These are phyloP conservation scores for Hypoxylon intermedium DNA, from an alignment of 495 filamentous ascomycete species.

Conservation along the genomic window DNA sequence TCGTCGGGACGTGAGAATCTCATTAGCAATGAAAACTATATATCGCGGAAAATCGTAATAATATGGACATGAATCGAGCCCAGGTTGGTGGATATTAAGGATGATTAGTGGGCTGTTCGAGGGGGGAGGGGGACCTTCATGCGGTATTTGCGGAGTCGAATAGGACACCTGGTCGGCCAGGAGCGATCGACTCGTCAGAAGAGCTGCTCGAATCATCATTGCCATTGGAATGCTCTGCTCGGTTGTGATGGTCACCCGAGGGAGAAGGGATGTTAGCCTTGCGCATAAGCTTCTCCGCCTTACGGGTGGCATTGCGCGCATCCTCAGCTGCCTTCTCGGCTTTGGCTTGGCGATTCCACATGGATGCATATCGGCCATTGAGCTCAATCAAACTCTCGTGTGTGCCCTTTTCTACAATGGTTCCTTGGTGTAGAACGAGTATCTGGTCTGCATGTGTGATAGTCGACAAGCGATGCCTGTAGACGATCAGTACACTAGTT, in stretches of 20 bases:
- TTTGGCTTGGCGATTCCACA: conserved; percentile 96
- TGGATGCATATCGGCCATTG: conserved; percentile 82
- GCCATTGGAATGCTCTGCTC: conserved; percentile 18
- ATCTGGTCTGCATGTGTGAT: conserved; percentile 96
- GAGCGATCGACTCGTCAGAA: conserved; percentile 38
- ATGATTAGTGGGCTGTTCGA: conserved; percentile 38
- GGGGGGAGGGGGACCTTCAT: conserved; percentile 23
- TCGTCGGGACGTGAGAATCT: conserved; percentile 24
- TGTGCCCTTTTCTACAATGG: conserved; percentile 83
- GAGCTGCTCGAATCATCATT: conserved; percentile 45
- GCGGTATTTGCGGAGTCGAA: conserved; percentile 21
- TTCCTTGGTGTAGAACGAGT: conserved; percentile 84
- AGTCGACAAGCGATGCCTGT: conserved; percentile 84
- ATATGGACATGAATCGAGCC: conserved; percentile 39
- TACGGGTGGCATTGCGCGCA: conserved; percentile 64
- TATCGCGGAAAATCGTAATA: conserved; percentile 32
- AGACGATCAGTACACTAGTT: conserved; percentile 4
- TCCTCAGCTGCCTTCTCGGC: conserved; percentile 84
- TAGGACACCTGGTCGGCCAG: conserved; percentile 18
- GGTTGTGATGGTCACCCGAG: conserved; percentile 34
- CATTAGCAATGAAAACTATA: conserved; percentile 41
- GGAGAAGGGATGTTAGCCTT: conserved; percentile 50
- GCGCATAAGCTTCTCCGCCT: conserved; percentile 61
- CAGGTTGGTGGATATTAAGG: conserved; percentile 28
- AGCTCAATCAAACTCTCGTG: conserved; percentile 81